These are phyloP conservation scores for Diaporthe helianthi DNA, from an alignment of 2,329 filamentous ascomycete genomes.

Conservation along the genomic window DNA sequence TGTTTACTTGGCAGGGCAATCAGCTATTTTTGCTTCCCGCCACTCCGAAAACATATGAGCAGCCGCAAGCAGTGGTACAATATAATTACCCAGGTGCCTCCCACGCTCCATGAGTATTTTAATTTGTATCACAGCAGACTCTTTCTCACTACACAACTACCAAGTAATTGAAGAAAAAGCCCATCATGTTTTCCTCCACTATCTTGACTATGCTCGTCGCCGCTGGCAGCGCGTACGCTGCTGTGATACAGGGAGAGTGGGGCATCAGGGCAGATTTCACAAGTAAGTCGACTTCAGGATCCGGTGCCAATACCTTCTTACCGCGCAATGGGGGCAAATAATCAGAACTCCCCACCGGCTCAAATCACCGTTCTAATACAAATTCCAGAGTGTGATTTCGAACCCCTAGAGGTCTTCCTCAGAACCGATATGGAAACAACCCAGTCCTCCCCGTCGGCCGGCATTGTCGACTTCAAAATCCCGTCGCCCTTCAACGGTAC, in stretches of 20 bases:
- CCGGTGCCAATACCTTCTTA: too few relatives aligned
- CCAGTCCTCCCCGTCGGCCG: slow-evolving; percentile 1
- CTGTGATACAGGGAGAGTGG: neutral
- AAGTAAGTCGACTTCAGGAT: neutral
- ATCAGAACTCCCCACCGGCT: neutral
- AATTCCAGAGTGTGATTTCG: slow-evolving; percentile 9
- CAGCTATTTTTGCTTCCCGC: slow-evolving; percentile 10
- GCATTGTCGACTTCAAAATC: slow-evolving; percentile 18
- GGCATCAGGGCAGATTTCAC: slow-evolving; percentile 7
- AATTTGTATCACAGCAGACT: neutral
- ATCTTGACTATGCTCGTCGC: neutral
- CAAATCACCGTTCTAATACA: neutral
- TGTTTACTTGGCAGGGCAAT: slow-evolving; percentile 14
- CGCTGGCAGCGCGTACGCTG: neutral
- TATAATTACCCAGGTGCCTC: too few relatives aligned
- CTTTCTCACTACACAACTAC: neutral
- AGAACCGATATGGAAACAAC: neutral
- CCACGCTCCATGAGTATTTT: too few relatives aligned
- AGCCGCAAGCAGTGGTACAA: neutral
- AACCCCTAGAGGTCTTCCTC: neutral
- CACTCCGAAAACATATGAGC: neutral
- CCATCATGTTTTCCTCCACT: neutral
- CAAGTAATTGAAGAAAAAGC: too few relatives aligned
- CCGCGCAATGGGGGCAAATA: neutral
- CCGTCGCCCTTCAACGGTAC: neutral